A percentile compares a stretch with the other conserved stretches of the same genome.
Evolutionary conservation across 2,329 filamentous ascomycete species (phyloP).

Genomic region (Emericellopsis cladophorae): DNA sequence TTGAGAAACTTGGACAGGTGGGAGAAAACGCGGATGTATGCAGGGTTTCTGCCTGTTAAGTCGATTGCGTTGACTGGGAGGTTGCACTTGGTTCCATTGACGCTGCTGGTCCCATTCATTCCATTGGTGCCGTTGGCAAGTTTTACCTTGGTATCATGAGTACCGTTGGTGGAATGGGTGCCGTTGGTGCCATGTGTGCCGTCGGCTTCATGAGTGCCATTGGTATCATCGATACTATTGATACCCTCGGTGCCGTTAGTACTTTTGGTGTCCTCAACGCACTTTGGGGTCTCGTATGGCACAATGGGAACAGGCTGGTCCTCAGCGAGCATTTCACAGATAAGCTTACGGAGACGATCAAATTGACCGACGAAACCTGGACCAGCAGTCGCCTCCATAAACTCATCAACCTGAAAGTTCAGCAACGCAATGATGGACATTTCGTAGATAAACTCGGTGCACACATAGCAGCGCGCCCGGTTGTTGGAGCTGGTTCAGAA

Average conservation of each 20-base stretch:
- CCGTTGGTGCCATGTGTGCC: neutral
- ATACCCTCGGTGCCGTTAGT: too few species aligned
- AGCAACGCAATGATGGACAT: neutral
- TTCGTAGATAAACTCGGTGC: neutral
- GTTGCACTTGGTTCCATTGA: neutral
- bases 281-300: neutral
- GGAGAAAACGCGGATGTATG: neutral
- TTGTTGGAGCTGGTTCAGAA: neutral
- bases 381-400: neutral
- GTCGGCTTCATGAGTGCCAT: neutral
- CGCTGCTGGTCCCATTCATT: neutral
- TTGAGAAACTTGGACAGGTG: neutral
- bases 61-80: too few species aligned
- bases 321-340: neutral
- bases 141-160: too few species aligned
- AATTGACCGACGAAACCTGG: neutral
- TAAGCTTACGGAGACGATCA: neutral
- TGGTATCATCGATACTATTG: too few species aligned
- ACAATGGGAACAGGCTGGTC: neutral
- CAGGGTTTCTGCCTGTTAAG: too few species aligned
- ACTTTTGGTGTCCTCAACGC: too few species aligned
- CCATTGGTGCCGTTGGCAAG: too few species aligned
- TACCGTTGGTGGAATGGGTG: too few species aligned
- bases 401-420: neutral
- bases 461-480: neutral